Evolutionary conservation across 2,329 filamentous ascomycete genomes (phyloP).

Genomic region (Beauveria sp.): DNA sequence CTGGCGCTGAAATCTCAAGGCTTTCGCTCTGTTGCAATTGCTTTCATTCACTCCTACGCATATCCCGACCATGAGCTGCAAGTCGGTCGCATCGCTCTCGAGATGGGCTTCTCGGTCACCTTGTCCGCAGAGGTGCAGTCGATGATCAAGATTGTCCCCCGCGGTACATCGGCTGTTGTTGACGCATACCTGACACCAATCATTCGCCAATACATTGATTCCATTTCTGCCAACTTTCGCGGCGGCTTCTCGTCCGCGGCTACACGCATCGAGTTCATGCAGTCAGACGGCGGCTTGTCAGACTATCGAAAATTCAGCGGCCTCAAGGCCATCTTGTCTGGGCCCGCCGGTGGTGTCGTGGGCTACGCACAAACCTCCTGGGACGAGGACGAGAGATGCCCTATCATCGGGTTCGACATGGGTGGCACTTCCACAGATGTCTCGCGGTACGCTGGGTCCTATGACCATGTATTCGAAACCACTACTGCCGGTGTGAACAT

Average conservation of each 20-base stretch:
- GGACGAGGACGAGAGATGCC: constrained; percentile 56
- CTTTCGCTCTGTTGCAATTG: constrained; percentile 45
- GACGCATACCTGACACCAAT: constrained; percentile 37
- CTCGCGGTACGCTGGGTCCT: constrained; percentile 50
- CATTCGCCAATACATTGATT: constrained; percentile 27
- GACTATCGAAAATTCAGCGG: constrained; percentile 60
- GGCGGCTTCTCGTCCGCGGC: constrained; percentile 23
- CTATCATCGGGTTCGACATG: constrained; percentile 70
- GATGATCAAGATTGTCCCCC: constrained; percentile 37
- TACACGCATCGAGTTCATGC: constrained; percentile 65
- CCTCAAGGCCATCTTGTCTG: constrained; percentile 61
- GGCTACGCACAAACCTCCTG: constrained; percentile 69
- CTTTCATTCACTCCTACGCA: constrained; percentile 64
- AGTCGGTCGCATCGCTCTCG: constrained; percentile 26
- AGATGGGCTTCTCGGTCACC: constrained; percentile 35
- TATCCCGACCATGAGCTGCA: constrained; percentile 47
- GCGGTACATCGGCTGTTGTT: constrained; percentile 34
- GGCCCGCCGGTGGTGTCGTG: constrained; percentile 70
- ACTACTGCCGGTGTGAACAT: constrained; percentile 73
- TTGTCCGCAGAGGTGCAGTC: constrained; percentile 30
- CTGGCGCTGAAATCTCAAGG: constrained; percentile 54
- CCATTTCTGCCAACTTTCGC: constrained; percentile 28
- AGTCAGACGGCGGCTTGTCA: constrained; percentile 45
- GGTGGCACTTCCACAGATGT: constrained; percentile 69
- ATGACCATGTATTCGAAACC: constrained; percentile 55